Evolutionary conservation across 1,139 yeast species (phyloP).

Genomic region (Pichia sp.): DNA sequence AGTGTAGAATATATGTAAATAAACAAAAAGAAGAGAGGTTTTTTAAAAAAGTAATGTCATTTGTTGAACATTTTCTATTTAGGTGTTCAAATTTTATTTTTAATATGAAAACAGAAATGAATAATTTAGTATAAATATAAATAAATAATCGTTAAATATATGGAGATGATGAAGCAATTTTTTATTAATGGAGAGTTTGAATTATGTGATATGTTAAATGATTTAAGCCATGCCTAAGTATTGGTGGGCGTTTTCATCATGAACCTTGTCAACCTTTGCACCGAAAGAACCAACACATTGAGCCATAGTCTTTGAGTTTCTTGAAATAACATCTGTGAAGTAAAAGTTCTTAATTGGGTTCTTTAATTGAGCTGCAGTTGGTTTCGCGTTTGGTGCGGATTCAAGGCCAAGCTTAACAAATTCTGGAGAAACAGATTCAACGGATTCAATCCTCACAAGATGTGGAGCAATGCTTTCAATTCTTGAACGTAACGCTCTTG

Average conservation of each 20-base stretch:
- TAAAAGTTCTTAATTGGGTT: constrained; percentile 78
- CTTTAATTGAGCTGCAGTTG: constrained; percentile 42
- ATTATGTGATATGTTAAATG: neutral
- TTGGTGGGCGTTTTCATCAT: constrained; percentile 39
- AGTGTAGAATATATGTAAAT: constrained; percentile 4
- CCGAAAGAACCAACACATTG: constrained; percentile 68
- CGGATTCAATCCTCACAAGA: constrained; percentile 65
- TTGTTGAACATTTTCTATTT: constrained; percentile 4
- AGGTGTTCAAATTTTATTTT: neutral
- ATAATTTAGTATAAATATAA: constrained; percentile 10
- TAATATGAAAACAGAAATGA: constrained; percentile 15
- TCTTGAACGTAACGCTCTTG: constrained; percentile 62
- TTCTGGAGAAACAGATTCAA: constrained; percentile 61
- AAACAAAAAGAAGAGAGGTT: constrained; percentile 4
- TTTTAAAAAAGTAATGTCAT: neutral
- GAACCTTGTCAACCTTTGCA: constrained; percentile 53
- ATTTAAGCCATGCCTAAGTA: constrained; percentile 27
- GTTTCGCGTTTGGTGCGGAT: constrained; percentile 35
- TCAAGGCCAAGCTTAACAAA: constrained; percentile 54
- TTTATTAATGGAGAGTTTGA: neutral
- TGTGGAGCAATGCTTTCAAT: constrained; percentile 78
- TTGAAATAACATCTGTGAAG: constrained; percentile 81
- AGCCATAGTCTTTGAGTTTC: constrained; percentile 90
- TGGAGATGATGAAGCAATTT: neutral
- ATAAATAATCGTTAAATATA: constrained; percentile 3